A percentile compares a stretch with the other conserved stretches of the same genome.
Conservation (phyloP, 352 stramenopile genomes). For the Pythium aristosporum region DNA sequence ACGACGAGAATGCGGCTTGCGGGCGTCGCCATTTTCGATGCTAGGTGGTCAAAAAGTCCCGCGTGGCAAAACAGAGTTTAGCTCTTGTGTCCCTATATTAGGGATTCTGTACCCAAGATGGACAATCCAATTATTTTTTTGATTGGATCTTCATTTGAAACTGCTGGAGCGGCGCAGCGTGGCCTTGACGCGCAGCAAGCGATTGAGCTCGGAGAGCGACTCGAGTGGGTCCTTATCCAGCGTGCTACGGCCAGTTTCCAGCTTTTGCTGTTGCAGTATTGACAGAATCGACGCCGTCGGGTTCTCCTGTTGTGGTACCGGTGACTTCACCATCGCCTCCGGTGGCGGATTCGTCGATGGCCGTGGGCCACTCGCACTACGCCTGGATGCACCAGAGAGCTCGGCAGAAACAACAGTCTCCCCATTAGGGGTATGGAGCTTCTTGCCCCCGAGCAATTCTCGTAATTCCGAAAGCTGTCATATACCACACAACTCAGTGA, state of each 20-base stretch:
- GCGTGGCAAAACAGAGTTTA: constrained; percentile 1
- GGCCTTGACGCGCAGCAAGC: constrained; percentile 54
- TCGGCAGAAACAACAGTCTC: neutral
- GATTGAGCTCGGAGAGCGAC: constrained; percentile 55
- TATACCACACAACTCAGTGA: neutral
- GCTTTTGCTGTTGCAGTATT: constrained; percentile 26
- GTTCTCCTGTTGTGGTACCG: constrained; percentile 1
- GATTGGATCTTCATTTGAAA: constrained; percentile 18
- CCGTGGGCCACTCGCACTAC: neutral
- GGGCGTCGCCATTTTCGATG: constrained; percentile 22
- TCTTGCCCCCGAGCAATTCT: constrained; percentile 39
- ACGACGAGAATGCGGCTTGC: constrained; percentile 28
- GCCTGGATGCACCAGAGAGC: neutral
- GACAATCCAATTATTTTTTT: neutral
- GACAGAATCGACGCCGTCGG: constrained; percentile 25
- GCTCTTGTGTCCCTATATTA: neutral
- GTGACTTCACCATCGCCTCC: neutral
- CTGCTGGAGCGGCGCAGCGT: constrained; percentile 34
- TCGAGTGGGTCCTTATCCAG: constrained; percentile 43
- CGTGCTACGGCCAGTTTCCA: constrained; percentile 15
- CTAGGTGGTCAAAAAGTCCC: neutral
- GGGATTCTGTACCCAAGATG: neutral
- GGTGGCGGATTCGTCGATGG: constrained; percentile 17
- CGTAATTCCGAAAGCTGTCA: constrained; percentile 45
- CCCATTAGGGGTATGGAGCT: constrained; percentile 6